Evolutionary conservation across 345 rosid species (phyloP).

Genomic region (Lepidium africanum): DNA sequence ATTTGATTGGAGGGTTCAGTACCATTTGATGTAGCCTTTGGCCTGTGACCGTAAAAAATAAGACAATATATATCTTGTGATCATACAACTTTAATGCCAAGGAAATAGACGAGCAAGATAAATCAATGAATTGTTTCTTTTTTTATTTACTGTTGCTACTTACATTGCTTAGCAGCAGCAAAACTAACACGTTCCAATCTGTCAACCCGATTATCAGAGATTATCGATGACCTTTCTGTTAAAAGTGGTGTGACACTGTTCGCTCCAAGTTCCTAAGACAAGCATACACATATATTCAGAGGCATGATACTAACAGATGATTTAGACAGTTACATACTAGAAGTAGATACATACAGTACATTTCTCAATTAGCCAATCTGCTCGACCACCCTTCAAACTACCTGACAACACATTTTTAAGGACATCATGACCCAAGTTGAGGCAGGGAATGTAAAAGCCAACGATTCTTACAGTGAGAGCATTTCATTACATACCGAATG

Average conservation of each 20-base stretch:
- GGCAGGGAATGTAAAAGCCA: neutral
- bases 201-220: conserved; percentile 71
- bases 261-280: conserved; percentile 74
- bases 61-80: neutral
- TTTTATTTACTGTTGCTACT: conserved; percentile 5
- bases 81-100: neutral
- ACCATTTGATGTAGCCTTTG: conserved; percentile 82
- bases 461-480: neutral
- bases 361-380: conserved; percentile 96
- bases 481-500: conserved; percentile 58
- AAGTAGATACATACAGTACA: conserved; percentile 55
- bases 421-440: neutral
- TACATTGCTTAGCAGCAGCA: conserved; percentile 89
- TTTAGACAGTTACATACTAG: neutral
- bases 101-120: neutral
- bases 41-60: conserved; percentile 30
- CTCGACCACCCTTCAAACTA: conserved; percentile 86
- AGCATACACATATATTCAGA: neutral
- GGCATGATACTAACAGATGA: neutral
- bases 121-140: neutral
- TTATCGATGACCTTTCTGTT: conserved; percentile 59
- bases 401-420: conserved; percentile 35
- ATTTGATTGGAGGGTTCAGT: conserved; percentile 57
- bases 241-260: conserved; percentile 75
- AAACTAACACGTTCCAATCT: conserved; percentile 69